Base-by-base conservation (phyloP, 2,329 filamentous ascomycete species). In the Lasiodiplodia sp. region DNA sequence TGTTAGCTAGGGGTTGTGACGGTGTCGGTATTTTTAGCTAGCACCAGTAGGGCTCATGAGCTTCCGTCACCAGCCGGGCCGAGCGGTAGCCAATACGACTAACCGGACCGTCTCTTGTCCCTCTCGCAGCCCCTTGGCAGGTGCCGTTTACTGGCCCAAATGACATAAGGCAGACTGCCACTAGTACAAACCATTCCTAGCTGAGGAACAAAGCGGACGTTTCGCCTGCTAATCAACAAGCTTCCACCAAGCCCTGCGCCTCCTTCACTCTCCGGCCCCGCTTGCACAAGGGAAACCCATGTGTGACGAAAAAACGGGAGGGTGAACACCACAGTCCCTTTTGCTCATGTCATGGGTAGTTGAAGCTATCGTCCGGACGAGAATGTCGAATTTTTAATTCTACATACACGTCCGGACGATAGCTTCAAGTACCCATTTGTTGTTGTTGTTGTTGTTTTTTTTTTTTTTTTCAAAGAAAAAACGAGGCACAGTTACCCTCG, bases 11-110 rank as follows among this genome's bases (percentile, higher is more conserved):
- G 52, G 52, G 25, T 2, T 14, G 25, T 18, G 25, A 18, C 52
- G 25, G 52, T 12, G 52, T n/a, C n/a, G n/a, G 38, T 62, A 62
- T 49, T 62, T 47, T 62, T 62, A 49, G 53, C 31, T 28, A 25
- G 21, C n/a, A 40, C 56, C 31, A 34, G 31, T 10, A 34, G 8
- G 31, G 31, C 31, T 34, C 8, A 10, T 10, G 10, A n/a, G 23
- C n/a, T 37, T 7, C 56, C 56, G 56, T 38, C n/a, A 21, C 14
- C n/a, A 58, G 8, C 57, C 57, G 40, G 40, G 57, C 57, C 57
- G 57, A 49, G 57, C 28, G 57, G 16, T 37, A 40, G 57, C 57
- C 57, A 62, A 62, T 62, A 62, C 57, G 57, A 31, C 21, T 23
- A 47, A 38, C 38, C 57, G 57, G 57, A 49, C 38, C 57, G 38